Base-by-base conservation (phyloP, 2,329 filamentous ascomycete genomes). In the Gaeumannomyces tritici region DNA sequence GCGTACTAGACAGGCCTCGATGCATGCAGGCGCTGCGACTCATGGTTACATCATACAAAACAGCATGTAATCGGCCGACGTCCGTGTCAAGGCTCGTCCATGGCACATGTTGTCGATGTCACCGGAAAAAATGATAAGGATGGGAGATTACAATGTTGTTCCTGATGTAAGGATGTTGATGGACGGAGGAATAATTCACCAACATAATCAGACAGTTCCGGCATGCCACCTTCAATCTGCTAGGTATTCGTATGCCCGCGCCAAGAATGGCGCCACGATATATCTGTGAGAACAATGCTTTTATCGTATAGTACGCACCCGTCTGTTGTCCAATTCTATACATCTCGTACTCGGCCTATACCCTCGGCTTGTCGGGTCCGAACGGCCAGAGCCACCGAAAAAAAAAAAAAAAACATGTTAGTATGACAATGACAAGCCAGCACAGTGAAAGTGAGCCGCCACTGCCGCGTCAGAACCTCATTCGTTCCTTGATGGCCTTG, bases 401-500 rank as follows among this genome's bases (percentile, higher is more conserved):
- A n/a, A n/a, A n/a, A n/a, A n/a, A n/a, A n/a, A n/a, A n/a, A 31
- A 31, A 11, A 29, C 29, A 4, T 42, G 35, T 15, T 4, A 42
- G 35, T 21, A 42, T 42, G 35, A 21, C 12, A 42, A 42, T 18
- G 8, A 5, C 13, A 4, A 21, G 13, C 35, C 6, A 42, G 35
- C 35, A 42, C 35, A 4, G 35, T 15, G 18, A 51, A 21, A 51
- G 2, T n/a, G n/a, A 51, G 7, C n/a, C 18, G n/a, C 42, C 42
- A 9, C 18, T 7, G 42, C 42, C 42, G 42, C 61, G 35, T 68
- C 67, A 79, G 57, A 71, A 72, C 62, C 76, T 75, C 83, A 88
- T 89, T 62, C 84, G 79, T 70, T 95, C 89, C 60, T 84, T 72
- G 33, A 97, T 87, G 26, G 91, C 69, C 77, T 98, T 98, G 72